A percentile compares a stretch with the other conserved stretches of the same genome.
Evolutionary conservation across 805 yeast species (phyloP).

Genomic region (Ogataea haglerorum): DNA sequence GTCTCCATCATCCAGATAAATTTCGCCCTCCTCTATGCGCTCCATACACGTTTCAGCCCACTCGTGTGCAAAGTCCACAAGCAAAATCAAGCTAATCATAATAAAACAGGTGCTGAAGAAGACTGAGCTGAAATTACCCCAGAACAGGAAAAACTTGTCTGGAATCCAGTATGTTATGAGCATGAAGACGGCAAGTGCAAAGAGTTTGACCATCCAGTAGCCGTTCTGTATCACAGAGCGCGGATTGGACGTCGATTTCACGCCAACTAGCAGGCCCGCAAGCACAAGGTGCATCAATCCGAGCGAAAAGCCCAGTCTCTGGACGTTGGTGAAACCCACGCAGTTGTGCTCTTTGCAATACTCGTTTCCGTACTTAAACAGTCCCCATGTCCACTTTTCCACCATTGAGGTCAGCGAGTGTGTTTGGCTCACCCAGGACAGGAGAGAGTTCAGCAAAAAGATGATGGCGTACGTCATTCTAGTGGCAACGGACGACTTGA

Average conservation of each 20-base stretch:
- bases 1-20: slow-evolving; percentile 45
- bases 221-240: slow-evolving; percentile 87
- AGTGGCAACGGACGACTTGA: slow-evolving; percentile 73
- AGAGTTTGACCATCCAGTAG: slow-evolving; percentile 77
- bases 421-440: slow-evolving; percentile 91
- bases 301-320: slow-evolving; percentile 82
- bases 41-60: slow-evolving; percentile 97
- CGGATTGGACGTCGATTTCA: slow-evolving; percentile 72
- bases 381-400: slow-evolving; percentile 66
- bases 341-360: slow-evolving; percentile 83
- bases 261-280: slow-evolving; percentile 66
- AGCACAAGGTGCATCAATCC: slow-evolving; percentile 74
- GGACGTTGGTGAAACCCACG: slow-evolving; percentile 89
- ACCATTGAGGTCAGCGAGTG: slow-evolving; percentile 74
- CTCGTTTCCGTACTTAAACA: slow-evolving; percentile 50
- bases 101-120: slow-evolving; percentile 80
- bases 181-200: slow-evolving; percentile 54
- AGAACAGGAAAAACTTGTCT: slow-evolving; percentile 77
- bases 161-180: slow-evolving; percentile 75
- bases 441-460: slow-evolving; percentile 68
- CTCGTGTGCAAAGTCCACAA: slow-evolving; percentile 96
- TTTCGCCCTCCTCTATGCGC: slow-evolving; percentile 79
- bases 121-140: slow-evolving; percentile 89
- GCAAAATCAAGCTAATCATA: slow-evolving; percentile 80
- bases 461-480: slow-evolving; percentile 82